Base-by-base conservation (phyloP, 495 filamentous ascomycete species). In the Lasiosphaeris hirsuta region DNA sequence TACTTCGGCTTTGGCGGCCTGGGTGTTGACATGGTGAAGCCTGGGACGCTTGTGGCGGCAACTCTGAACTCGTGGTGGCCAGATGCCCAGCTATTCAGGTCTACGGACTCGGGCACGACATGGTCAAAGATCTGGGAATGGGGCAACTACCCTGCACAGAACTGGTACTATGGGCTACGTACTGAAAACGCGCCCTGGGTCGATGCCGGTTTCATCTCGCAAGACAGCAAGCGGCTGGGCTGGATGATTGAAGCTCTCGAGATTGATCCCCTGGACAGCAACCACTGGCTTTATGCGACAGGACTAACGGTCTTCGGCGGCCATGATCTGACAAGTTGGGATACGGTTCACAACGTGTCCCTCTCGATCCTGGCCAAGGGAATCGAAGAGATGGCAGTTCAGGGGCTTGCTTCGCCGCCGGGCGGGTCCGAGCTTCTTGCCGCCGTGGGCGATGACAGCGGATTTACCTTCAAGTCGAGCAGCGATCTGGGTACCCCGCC, bases 181-280 rank as follows among this genome's bases (percentile, higher is more conserved):
- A 71, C 72, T 45, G 64, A 68, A 33, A 77, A 69, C 49, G 79
- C 71, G 10, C 78, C 76, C 34, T 81, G 79, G 79, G 74, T 76
- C 64, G 72, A 74, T 62, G 62, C 70, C 35, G 78, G 72, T 34
- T 78, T 77, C 54, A 53, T 78, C 23, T 72, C 74, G 13, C 62
- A 66, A 10, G 77, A 78, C 55, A 75, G 64, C 14, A 79, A 79
- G 64, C 73, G 73, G 35, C 70, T 85, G 18, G 84, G 83, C 38
- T 85, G 83, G 83, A 85, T 84, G 83, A 82, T 86, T 34, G 82
- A 85, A 50, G 72, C 81, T 0, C 70, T 86, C 15, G 76, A 78
- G 11, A 85, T 86, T 49, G 73, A 86, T 56, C 84, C 84, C 1
- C 71, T 77, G 17, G 79, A 86, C 59, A 80, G 79, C 49, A 74